phyloP scores from a whole-genome alignment of 148 eudicot genomes.

The Rhododendron griersonianum region DNA sequence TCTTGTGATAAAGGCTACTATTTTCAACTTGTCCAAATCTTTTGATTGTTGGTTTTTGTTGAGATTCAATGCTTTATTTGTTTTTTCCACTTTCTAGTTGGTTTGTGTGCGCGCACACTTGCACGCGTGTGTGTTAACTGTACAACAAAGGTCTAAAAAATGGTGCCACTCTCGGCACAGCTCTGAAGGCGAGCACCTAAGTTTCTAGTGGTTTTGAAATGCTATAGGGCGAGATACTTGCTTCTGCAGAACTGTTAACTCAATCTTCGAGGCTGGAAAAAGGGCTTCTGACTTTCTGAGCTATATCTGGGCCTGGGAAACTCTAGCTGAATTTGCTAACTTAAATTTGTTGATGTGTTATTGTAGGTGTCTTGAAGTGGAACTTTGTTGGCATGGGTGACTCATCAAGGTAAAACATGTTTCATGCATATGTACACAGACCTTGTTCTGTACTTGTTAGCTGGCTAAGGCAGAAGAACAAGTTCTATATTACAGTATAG shows the following conservation, averaged over 20 bases:
- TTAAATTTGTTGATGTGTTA: background rate
- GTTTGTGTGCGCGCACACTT: background rate
- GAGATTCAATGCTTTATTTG: background rate
- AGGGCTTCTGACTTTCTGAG: background rate
- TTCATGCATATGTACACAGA: background rate
- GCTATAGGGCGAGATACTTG: background rate
- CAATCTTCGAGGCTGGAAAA: background rate
- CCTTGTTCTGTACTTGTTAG: background rate
- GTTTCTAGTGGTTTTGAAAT: background rate
- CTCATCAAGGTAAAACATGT: conserved; percentile 19
- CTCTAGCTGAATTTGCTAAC: background rate
- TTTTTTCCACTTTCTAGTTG: background rate
- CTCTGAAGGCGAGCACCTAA: background rate
- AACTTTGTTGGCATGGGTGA: conserved; percentile 18
- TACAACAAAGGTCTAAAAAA: background rate
- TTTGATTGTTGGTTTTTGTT: background rate
- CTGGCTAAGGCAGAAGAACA: background rate
- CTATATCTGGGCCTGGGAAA: background rate
- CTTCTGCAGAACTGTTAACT: background rate
- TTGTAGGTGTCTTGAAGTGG: conserved; percentile 13
- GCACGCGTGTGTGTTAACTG: background rate
- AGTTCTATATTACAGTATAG: background rate
- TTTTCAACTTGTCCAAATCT: background rate
- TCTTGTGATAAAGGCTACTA: background rate
- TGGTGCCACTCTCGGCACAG: background rate